Conservation (phyloP, 139 green algal genomes). For the Chlorella ohadii region DNA sequence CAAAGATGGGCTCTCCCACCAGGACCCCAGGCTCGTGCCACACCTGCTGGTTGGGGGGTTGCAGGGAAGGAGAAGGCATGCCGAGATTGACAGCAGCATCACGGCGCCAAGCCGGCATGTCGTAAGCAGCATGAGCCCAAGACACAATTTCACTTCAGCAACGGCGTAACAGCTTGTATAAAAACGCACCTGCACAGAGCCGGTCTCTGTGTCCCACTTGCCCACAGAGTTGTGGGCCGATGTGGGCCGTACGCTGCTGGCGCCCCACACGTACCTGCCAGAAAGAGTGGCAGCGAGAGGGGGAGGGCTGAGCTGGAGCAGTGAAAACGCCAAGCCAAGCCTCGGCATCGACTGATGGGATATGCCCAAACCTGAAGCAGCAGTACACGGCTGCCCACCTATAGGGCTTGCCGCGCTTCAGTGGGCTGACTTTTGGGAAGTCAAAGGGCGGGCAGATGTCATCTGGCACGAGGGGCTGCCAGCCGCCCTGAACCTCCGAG, state of each 20-base stretch:
- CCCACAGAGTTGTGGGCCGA: conserved; percentile 75
- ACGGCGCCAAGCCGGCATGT: too few relatives aligned
- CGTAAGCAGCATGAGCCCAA: too few relatives aligned
- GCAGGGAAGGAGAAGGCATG: neutral
- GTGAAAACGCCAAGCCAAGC: too few relatives aligned
- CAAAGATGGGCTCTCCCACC: conserved; percentile 73
- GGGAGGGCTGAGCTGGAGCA: neutral
- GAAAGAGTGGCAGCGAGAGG: neutral
- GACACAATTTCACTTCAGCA: too few relatives aligned
- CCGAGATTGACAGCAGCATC: neutral
- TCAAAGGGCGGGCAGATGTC: conserved; percentile 45
- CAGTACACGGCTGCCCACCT: neutral
- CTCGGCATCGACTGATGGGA: too few relatives aligned
- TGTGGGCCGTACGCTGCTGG: conserved; percentile 65
- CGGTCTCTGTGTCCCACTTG: conserved; percentile 68
- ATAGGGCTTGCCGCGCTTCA: conserved; percentile 38
- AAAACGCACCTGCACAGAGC: neutral
- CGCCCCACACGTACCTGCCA: conserved; percentile 63
- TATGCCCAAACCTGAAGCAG: too few relatives aligned
- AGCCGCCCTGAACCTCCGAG: neutral
- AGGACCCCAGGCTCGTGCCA: conserved; percentile 72
- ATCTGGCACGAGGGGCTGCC: conserved; percentile 25
- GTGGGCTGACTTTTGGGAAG: conserved; percentile 55
- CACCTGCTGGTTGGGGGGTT: neutral
- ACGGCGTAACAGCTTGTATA: too few relatives aligned